phyloP scores from a whole-genome alignment of 2,329 filamentous ascomycete genomes.

The Pestalotiopsis sp. region DNA sequence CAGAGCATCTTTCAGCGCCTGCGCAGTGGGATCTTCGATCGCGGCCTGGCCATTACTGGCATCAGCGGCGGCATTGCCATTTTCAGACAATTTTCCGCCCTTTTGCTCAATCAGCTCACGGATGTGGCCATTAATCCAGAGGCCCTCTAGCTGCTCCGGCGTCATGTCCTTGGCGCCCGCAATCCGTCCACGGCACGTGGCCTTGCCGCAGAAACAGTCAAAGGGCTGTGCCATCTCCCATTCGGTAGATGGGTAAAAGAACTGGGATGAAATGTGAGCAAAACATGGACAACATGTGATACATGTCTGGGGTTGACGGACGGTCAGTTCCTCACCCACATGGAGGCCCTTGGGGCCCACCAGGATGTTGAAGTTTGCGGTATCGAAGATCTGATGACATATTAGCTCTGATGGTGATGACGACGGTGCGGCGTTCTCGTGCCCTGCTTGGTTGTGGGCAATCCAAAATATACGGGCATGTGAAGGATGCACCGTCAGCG shows the following conservation, averaged over 20 bases:
- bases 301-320: constrained; percentile 25
- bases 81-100: constrained; percentile 19
- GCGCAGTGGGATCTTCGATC: constrained; percentile 39
- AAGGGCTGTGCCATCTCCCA: constrained; percentile 76
- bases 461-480: not conserved
- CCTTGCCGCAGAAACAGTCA: constrained; percentile 61
- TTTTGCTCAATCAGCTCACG: constrained; percentile 52
- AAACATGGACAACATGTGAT: not conserved
- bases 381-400: constrained; percentile 60
- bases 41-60: not conserved
- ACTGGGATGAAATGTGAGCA: constrained; percentile 36
- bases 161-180: constrained; percentile 64
- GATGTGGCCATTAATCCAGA: constrained; percentile 66
- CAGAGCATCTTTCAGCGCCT: constrained; percentile 44
- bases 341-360: constrained; percentile 58
- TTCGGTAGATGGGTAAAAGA: constrained; percentile 77
- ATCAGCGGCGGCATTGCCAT: constrained; percentile 13
- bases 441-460: not conserved
- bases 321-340: constrained; percentile 60
- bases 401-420: not conserved
- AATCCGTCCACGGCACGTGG: constrained; percentile 63
- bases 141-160: constrained; percentile 51
- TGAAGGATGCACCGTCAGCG: not conserved
- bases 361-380: constrained; percentile 55
- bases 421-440: not conserved